These are phyloP conservation scores for Xylaria arbuscula DNA, from an alignment of 2,329 filamentous ascomycete genomes.

Conservation along the genomic window DNA sequence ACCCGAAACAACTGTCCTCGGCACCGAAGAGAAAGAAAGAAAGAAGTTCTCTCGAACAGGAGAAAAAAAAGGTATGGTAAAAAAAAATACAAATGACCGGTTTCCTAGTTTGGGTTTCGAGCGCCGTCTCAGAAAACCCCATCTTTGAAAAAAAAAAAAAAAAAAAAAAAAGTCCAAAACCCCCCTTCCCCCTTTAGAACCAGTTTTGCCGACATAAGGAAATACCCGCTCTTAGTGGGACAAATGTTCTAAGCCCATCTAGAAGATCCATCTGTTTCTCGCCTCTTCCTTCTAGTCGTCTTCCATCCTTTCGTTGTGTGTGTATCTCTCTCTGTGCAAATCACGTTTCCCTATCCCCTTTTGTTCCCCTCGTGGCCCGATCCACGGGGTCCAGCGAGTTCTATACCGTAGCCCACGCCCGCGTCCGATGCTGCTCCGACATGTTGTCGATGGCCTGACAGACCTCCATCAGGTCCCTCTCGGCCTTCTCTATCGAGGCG, in stretches of 20 bases:
- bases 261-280: slow-evolving; percentile 28
- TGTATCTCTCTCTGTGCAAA: slow-evolving; percentile 2
- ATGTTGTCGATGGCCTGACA: slow-evolving; percentile 67
- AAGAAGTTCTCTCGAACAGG: neutral
- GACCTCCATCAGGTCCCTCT: slow-evolving; percentile 75
- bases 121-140: slow-evolving; percentile 32
- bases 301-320: slow-evolving; percentile 36
- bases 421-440: slow-evolving; percentile 53
- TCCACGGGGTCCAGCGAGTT: slow-evolving; percentile 11
- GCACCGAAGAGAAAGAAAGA: slow-evolving; percentile 23
- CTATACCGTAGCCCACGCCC: slow-evolving; percentile 55
- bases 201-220: slow-evolving; percentile 35
- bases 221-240: slow-evolving; percentile 32
- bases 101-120: slow-evolving; percentile 38
- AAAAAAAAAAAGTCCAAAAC: slow-evolving; percentile 27
- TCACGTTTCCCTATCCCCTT: slow-evolving; percentile 19
- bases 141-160: neutral
- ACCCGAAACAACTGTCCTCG: slow-evolving; percentile 25
- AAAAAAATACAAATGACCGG: slow-evolving; percentile 43
- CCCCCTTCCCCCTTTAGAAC: slow-evolving; percentile 33
- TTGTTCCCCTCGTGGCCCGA: slow-evolving; percentile 3
- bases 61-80: slow-evolving; percentile 10
- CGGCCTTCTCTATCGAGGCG: slow-evolving; percentile 78
- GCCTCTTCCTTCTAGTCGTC: neutral
- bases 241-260: slow-evolving; percentile 31